Base-by-base conservation (phyloP, 129 eudicot species). In the Centella asiatica region DNA sequence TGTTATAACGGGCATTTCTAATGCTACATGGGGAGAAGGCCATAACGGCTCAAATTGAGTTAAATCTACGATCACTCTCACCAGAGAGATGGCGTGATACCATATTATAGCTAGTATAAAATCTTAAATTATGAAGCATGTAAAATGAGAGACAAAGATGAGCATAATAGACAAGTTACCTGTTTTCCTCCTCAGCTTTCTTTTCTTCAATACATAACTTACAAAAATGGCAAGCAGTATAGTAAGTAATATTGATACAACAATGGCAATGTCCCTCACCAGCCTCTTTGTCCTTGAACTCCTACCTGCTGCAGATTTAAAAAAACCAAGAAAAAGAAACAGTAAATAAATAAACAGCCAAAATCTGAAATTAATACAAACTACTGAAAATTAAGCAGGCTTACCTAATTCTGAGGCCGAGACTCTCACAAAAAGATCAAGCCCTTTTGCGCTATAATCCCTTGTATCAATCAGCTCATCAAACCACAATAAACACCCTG, bases 401-500 rank as follows among this genome's bases (percentile, higher is more conserved):
- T 1, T 76, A 79, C 90, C 76, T 59, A 76, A 18, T 40, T 76
- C 78, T 28, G 70, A 55, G 20, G 58, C 42, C 4, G 76, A 29
- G 58, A 71, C 18, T 24, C 64, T 24, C 18, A 71, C 32, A 12
- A 53, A 71, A 45, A 71, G 63, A 56, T 65, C 64, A 28, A 62
- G 69, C 20, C 76, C 70, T 2, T 32, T 44, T 52, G 44, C 46
- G 13, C 64, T 18, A 39, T 22, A 46, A n/a, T 72, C 70, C 59
- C 63, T 66, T 40, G 52, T 58, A 58, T 74, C 69, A n/a, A n/a
- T n/a, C 12, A 75, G 40, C 63, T 74, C 80, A 13, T 66, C 73
- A 14, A 62, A 73, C 89, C 85, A 85, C 17, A 68, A 62, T 68
- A 82, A 70, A 48, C 88, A 85, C 6, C 93, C 87, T 49, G 62